phyloP scores from a whole-genome alignment of 2,329 filamentous ascomycete genomes.

The Hypoxylon rubiginosum region DNA sequence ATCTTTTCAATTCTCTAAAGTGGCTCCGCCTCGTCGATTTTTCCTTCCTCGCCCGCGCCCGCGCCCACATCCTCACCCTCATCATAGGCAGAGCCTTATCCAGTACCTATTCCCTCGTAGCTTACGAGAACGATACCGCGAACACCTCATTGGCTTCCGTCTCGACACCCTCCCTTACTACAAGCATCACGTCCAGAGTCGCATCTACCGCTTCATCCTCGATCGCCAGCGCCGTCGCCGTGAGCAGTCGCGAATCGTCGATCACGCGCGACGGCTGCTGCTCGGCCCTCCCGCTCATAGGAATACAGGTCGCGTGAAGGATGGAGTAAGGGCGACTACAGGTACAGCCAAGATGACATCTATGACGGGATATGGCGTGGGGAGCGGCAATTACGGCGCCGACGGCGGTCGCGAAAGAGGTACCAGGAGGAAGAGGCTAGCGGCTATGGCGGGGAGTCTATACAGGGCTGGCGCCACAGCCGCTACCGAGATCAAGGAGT shows the following conservation, averaged over 20 bases:
- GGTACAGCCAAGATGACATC: constrained; percentile 50
- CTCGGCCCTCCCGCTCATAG: constrained; percentile 53
- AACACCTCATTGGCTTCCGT: constrained; percentile 76
- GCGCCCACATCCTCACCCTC: constrained; percentile 55
- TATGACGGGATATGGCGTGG: constrained; percentile 51
- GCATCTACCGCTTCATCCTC: constrained; percentile 81
- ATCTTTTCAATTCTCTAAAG: constrained; percentile 48
- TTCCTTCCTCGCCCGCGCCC: constrained; percentile 54
- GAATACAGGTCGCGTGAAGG: constrained; percentile 46
- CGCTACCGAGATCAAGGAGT: constrained; percentile 70
- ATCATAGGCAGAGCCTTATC: constrained; percentile 65
- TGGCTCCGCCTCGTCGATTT: constrained; percentile 62
- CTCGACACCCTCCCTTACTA: constrained; percentile 80
- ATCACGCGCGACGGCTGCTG: constrained; percentile 63
- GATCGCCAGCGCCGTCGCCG: constrained; percentile 70
- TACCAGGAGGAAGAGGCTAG: constrained; percentile 81
- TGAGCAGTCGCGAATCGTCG: constrained; percentile 62
- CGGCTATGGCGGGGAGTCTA: constrained; percentile 70
- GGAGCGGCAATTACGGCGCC: constrained; percentile 55
- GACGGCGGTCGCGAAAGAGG: constrained; percentile 70
- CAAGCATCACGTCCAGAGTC: constrained; percentile 78
- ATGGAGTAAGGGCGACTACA: constrained; percentile 50
- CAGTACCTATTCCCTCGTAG: constrained; percentile 77
- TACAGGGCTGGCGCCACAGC: constrained; percentile 70
- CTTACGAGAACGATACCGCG: constrained; percentile 72